phyloP scores from a whole-genome alignment of 768 basidiomycete genomes.

The Cystobasidium tubakii region DNA sequence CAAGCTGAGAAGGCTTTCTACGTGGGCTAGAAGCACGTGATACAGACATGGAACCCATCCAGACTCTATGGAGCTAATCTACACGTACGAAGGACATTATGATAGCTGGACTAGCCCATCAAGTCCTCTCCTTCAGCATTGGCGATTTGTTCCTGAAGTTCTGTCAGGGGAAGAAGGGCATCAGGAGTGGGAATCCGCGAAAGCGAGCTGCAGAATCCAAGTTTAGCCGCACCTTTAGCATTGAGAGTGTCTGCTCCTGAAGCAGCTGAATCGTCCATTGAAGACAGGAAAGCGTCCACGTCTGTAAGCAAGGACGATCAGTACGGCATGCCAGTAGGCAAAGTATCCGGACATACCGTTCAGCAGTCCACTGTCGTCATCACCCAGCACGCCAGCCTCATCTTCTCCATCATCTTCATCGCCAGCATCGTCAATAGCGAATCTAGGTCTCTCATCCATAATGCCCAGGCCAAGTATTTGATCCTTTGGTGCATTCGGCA shows the following conservation, averaged over 20 bases:
- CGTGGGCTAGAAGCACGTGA: neutral
- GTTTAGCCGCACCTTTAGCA: conserved; percentile 21
- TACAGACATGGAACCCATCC: neutral
- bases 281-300: conserved; percentile 34
- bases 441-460: conserved; percentile 82
- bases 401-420: conserved; percentile 58
- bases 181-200: too few relatives aligned
- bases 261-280: conserved; percentile 22
- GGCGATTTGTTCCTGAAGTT: neutral
- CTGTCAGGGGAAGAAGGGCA: conserved; percentile 1
- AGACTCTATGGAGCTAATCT: neutral
- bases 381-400: conserved; percentile 30
- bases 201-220: neutral
- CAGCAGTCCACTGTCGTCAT: conserved; percentile 39
- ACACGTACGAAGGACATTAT: neutral
- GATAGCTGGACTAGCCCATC: neutral
- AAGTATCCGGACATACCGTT: conserved; percentile 19
- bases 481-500: conserved; percentile 56
- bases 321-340: conserved; percentile 43
- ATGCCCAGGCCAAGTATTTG: conserved; percentile 68
- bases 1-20: too few relatives aligned
- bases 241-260: neutral
- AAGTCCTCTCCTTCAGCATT: neutral
- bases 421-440: conserved; percentile 92
- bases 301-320: conserved; percentile 10